A percentile compares a stretch with the other conserved stretches of the same genome.
Evolutionary conservation across 2,329 filamentous ascomycete genomes (phyloP).

Genomic region (Neurospora sp.): DNA sequence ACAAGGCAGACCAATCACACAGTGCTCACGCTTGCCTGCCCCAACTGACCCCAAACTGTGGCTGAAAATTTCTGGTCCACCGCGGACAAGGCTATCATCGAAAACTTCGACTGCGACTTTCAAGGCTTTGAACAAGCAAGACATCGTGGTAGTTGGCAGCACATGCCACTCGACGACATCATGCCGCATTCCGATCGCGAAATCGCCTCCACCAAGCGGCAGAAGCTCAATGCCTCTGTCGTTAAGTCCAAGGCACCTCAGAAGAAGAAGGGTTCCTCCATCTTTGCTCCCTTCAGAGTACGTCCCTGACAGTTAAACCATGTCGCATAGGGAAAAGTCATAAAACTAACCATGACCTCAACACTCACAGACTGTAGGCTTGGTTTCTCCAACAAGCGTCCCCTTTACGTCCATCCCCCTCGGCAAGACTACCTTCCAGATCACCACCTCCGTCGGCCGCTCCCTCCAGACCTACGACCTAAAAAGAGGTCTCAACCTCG

Average conservation of each 20-base stretch:
- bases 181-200: constrained; percentile 52
- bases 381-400: constrained; percentile 82
- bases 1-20: neutral
- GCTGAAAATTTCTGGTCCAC: constrained; percentile 15
- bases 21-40: neutral
- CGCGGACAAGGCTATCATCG: constrained; percentile 9
- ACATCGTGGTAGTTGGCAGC: neutral
- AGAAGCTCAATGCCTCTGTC: constrained; percentile 47
- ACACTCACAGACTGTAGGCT: constrained; percentile 63
- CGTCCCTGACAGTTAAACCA: constrained; percentile 20
- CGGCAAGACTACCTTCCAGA: constrained; percentile 91
- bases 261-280: constrained; percentile 49
- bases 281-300: constrained; percentile 92
- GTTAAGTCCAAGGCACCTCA: constrained; percentile 19
- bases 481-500: constrained; percentile 76
- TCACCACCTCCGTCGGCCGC: constrained; percentile 87
- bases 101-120: constrained; percentile 1
- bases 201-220: constrained; percentile 63
- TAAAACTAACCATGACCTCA: neutral
- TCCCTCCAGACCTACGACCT: constrained; percentile 94
- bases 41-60: constrained; percentile 6
- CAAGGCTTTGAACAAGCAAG: neutral
- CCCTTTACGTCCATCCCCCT: constrained; percentile 84
- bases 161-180: constrained; percentile 13
- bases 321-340: neutral